These are phyloP conservation scores for Aspergillus hancockii DNA, from an alignment of 495 filamentous ascomycete genomes.

Conservation along the genomic window DNA sequence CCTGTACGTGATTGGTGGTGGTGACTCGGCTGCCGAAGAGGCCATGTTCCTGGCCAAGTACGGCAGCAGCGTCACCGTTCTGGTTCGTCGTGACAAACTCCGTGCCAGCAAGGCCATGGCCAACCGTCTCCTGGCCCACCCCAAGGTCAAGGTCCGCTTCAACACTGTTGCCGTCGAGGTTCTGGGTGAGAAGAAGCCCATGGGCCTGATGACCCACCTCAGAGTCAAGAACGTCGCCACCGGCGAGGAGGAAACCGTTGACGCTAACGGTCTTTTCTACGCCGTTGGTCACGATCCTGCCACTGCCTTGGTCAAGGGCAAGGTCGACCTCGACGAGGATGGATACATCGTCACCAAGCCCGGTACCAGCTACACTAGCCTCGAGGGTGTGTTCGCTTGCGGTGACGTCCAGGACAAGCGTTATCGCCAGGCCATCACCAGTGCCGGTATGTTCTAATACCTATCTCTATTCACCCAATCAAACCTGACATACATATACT, in stretches of 20 bases:
- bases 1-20: slow-evolving; percentile 92
- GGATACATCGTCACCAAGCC: slow-evolving; percentile 87
- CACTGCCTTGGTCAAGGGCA: slow-evolving; percentile 80
- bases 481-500: slow-evolving; percentile 12
- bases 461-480: not conserved
- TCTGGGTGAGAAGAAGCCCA: slow-evolving; percentile 72
- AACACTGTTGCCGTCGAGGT: slow-evolving; percentile 80
- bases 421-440: slow-evolving; percentile 97
- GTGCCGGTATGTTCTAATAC: slow-evolving; percentile 71
- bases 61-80: slow-evolving; percentile 87
- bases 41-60: slow-evolving; percentile 98
- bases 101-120: slow-evolving; percentile 92
- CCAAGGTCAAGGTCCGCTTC: slow-evolving; percentile 86
- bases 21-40: slow-evolving; percentile 97
- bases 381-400: slow-evolving; percentile 93
- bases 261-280: slow-evolving; percentile 95
- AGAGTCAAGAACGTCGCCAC: slow-evolving; percentile 75
- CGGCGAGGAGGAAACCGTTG: slow-evolving; percentile 75
- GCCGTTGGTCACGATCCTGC: slow-evolving; percentile 97
- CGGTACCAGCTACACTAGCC: slow-evolving; percentile 82
- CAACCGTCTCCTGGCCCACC: slow-evolving; percentile 73
- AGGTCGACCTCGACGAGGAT: slow-evolving; percentile 82
- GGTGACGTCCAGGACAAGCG: slow-evolving; percentile 98
- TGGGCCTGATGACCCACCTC: slow-evolving; percentile 81
- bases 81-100: slow-evolving; percentile 83